Percentiles rank a stretch among this genome's conserved stretches.
phyloP scores from a whole-genome alignment of 139 green algal species.

The Yamagishiella unicocca region DNA sequence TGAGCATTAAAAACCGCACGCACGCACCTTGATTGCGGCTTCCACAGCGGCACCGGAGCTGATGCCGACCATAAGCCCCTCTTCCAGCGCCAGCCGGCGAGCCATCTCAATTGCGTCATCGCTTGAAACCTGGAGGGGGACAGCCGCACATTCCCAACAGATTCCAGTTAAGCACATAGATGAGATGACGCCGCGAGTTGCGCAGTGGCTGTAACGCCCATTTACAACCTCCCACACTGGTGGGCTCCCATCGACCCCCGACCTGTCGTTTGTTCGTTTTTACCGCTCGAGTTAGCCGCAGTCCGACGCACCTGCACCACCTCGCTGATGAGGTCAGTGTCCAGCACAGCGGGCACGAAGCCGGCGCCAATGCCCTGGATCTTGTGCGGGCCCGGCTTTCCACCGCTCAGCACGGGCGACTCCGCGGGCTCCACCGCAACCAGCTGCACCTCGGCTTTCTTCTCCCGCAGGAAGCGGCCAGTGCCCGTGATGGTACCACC shows the following conservation, averaged over 20 bases:
- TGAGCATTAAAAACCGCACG: too few species aligned
- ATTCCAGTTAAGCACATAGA: too few species aligned
- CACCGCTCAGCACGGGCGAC: constrained; percentile 92
- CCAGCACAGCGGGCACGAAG: constrained; percentile 95
- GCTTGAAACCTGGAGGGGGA: constrained; percentile 72
- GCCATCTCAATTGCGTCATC: constrained; percentile 91
- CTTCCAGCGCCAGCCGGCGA: constrained; percentile 85
- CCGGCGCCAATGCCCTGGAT: constrained; percentile 95
- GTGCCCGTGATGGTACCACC: constrained; percentile 97
- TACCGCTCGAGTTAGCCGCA: too few species aligned
- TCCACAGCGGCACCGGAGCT: constrained; percentile 83
- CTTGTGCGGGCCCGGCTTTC: constrained; percentile 96
- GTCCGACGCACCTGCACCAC: constrained; percentile 80
- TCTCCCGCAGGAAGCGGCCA: constrained; percentile 89
- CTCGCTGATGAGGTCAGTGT: constrained; percentile 91
- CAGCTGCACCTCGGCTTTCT: constrained; percentile 91
- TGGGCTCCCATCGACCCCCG: too few species aligned
- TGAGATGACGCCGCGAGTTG: too few species aligned
- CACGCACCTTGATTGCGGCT: constrained; percentile 59
- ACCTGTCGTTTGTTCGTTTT: too few species aligned
- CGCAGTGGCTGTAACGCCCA: too few species aligned
- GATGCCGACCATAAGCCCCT: constrained; percentile 89
- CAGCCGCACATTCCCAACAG: too few species aligned
- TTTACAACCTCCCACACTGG: too few species aligned
- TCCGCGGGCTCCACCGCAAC: constrained; percentile 97